Conservation (phyloP, 2,329 filamentous ascomycete genomes). For the Aspergillus brasiliensis region DNA sequence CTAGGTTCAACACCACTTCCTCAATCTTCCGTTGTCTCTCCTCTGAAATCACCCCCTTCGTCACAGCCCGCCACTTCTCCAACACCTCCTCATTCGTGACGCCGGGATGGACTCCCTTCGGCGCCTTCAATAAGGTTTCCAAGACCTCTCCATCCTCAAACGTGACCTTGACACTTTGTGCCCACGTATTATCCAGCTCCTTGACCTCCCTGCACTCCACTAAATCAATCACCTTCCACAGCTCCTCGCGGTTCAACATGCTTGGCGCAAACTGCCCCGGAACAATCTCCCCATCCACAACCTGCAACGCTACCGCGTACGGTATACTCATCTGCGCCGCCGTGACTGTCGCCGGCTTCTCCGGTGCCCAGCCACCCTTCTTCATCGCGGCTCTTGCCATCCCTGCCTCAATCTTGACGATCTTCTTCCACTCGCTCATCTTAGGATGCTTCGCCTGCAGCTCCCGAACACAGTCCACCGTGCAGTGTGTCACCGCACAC, state of each 20-base stretch:
- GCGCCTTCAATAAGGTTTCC: neutral
- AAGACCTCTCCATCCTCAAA: neutral
- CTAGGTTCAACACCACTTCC: neutral
- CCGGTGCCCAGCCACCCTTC: constrained; percentile 3
- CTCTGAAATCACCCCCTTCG: neutral
- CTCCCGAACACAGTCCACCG: neutral
- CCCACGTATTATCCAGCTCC: neutral
- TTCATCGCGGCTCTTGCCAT: constrained; percentile 1
- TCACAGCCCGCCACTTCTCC: constrained; percentile 3
- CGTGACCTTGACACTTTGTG: neutral
- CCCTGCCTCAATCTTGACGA: neutral
- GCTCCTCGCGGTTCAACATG: neutral
- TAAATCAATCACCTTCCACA: neutral
- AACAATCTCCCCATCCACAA: neutral
- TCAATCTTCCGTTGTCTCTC: neutral
- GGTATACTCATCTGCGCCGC: constrained; percentile 1
- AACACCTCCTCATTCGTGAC: constrained; percentile 1
- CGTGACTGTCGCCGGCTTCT: neutral
- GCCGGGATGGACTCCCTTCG: neutral
- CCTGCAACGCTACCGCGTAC: constrained; percentile 4
- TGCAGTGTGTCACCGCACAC: neutral
- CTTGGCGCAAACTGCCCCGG: neutral
- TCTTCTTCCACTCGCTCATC: neutral
- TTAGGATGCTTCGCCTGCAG: neutral
- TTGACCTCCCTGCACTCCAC: neutral